Evolutionary conservation across 2,329 filamentous ascomycete genomes (phyloP).

Genomic region (Aureobasidium sp.): DNA sequence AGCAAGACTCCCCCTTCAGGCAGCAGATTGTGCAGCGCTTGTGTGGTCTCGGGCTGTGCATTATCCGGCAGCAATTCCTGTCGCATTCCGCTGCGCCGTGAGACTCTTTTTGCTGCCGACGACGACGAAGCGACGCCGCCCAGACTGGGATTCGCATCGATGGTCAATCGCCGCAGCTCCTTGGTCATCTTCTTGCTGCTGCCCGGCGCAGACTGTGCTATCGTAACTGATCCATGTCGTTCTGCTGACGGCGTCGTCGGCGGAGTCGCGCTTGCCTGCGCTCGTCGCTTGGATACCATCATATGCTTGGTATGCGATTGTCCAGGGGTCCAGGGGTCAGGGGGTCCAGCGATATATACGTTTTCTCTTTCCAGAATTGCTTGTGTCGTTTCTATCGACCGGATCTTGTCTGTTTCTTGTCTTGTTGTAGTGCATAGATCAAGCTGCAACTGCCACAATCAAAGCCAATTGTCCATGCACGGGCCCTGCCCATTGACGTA

Average conservation of each 20-base stretch:
- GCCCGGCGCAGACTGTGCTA: neutral
- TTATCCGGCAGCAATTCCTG: neutral
- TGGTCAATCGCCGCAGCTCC: neutral
- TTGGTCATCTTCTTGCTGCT: constrained; percentile 5
- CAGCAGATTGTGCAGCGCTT: neutral
- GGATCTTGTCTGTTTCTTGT: neutral
- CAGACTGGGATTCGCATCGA: constrained; percentile 8
- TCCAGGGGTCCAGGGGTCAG: neutral
- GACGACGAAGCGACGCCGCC: neutral
- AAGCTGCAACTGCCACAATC: constrained; percentile 9
- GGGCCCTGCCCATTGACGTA: constrained; percentile 4
- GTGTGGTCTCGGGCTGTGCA: neutral
- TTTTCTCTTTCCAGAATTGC: neutral
- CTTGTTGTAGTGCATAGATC: neutral
- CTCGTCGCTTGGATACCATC: constrained; percentile 10
- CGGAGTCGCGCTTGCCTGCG: constrained; percentile 11
- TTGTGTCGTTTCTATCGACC: too few species aligned
- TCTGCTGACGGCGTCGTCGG: constrained; percentile 9
- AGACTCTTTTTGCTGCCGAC: neutral
- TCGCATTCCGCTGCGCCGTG: neutral
- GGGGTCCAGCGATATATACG: neutral
- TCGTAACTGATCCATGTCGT: neutral
- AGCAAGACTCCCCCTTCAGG: constrained; percentile 2
- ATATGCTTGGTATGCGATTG: neutral
- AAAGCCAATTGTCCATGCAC: constrained; percentile 7